phyloP scores from a whole-genome alignment of 208 protist species.

The Acanthamoeba lenticulata region DNA sequence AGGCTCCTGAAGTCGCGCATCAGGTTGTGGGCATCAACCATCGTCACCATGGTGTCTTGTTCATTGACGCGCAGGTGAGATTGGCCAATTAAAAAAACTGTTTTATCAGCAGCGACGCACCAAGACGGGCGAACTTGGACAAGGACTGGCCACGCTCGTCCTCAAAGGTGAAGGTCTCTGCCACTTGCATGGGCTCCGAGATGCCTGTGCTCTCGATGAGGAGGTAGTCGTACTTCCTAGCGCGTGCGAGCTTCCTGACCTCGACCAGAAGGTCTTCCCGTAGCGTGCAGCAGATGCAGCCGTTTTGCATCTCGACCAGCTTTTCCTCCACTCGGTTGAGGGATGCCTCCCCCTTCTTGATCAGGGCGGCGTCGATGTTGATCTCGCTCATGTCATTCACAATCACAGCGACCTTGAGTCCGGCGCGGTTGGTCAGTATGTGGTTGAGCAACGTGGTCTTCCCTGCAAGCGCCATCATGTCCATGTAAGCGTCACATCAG shows the following conservation, averaged over 20 bases:
- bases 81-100: too few relatives aligned
- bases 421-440: conserved; percentile 82
- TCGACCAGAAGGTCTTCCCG: conserved; percentile 87
- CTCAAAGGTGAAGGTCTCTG: conserved; percentile 87
- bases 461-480: conserved; percentile 65
- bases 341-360: conserved; percentile 75
- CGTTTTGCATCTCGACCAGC: conserved; percentile 84
- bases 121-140: conserved; percentile 26
- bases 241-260: conserved; percentile 81
- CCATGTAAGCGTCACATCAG: too few relatives aligned
- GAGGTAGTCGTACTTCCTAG: conserved; percentile 85
- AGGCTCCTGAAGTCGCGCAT: conserved; percentile 14
- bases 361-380: conserved; percentile 85
- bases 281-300: conserved; percentile 91
- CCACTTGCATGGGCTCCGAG: conserved; percentile 87
- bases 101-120: background rate
- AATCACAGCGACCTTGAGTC: conserved; percentile 82
- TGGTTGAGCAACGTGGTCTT: conserved; percentile 89
- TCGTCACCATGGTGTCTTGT: conserved; percentile 87
- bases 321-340: conserved; percentile 81
- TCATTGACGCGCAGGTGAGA: too few relatives aligned
- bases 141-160: conserved; percentile 5
- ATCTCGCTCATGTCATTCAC: conserved; percentile 91
- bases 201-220: conserved; percentile 87
- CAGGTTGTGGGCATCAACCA: conserved; percentile 80